phyloP scores from a whole-genome alignment of 2,329 filamentous ascomycete species.

The Penicillium sp. region DNA sequence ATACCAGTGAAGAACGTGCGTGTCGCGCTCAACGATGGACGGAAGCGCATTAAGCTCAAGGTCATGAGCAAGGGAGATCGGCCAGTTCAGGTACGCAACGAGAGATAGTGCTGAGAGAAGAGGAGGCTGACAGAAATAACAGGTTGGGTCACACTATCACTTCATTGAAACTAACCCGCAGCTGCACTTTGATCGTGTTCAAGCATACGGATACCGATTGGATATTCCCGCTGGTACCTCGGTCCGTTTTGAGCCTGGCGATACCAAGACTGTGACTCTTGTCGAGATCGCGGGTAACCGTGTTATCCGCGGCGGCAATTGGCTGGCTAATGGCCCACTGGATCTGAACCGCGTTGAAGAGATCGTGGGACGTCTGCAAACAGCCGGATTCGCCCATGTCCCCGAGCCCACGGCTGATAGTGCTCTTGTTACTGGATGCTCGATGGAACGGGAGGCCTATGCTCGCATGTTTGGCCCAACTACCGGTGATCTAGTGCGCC shows the following conservation, averaged over 20 bases:
- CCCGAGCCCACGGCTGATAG: constrained; percentile 62
- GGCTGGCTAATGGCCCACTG: constrained; percentile 69
- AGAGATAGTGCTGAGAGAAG: too few species aligned
- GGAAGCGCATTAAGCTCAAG: constrained; percentile 68
- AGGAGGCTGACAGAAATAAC: constrained; percentile 1
- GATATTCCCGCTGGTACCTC: constrained; percentile 91
- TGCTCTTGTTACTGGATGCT: constrained; percentile 58
- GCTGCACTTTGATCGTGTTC: constrained; percentile 79
- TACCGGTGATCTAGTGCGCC: constrained; percentile 75
- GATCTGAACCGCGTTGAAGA: constrained; percentile 61
- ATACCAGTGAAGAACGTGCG: constrained; percentile 65
- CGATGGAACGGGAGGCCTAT: constrained; percentile 77
- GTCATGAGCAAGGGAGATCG: constrained; percentile 86
- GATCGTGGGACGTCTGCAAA: constrained; percentile 65
- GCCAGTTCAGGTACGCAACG: constrained; percentile 76
- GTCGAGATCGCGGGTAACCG: constrained; percentile 82
- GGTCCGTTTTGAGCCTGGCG: constrained; percentile 89
- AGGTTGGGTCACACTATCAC: constrained; percentile 89
- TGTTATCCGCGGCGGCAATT: constrained; percentile 81
- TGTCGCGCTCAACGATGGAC: constrained; percentile 69
- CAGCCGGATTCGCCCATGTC: constrained; percentile 73
- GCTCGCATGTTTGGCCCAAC: constrained; percentile 90
- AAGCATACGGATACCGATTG: constrained; percentile 78
- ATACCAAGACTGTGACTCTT: constrained; percentile 82
- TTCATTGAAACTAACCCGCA: constrained; percentile 93